These are phyloP conservation scores for Annulohypoxylon bovei DNA, from an alignment of 495 filamentous ascomycete species.

Conservation along the genomic window DNA sequence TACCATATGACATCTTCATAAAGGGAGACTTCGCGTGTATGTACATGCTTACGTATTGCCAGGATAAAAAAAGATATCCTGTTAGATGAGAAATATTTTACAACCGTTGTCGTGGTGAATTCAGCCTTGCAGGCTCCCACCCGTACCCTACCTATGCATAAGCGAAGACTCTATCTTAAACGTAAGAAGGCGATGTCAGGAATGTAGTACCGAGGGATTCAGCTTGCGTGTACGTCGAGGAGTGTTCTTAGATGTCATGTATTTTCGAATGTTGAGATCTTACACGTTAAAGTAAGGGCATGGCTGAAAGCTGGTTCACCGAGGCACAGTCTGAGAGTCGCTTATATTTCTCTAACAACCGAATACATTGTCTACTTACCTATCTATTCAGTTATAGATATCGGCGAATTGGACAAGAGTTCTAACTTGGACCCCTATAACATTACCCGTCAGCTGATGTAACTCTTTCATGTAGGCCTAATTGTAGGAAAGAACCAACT, in stretches of 20 bases:
- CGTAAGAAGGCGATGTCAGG: not conserved
- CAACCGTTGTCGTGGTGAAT: not conserved
- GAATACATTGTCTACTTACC: too few relatives aligned
- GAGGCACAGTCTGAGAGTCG: not conserved
- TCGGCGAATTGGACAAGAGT: not conserved
- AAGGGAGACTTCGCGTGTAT: not conserved
- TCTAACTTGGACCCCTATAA: not conserved
- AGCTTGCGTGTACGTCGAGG: not conserved
- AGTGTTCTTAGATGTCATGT: not conserved
- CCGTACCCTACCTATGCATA: not conserved
- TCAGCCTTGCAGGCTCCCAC: not conserved
- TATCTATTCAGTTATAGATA: not conserved
- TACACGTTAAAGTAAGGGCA: not conserved
- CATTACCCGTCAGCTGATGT: not conserved
- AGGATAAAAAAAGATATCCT: not conserved
- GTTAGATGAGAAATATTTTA: not conserved
- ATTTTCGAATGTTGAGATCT: not conserved
- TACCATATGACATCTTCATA: not conserved
- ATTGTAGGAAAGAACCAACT: not conserved
- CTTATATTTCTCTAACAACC: too few relatives aligned
- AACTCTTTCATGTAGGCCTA: not conserved
- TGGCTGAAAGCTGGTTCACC: not conserved
- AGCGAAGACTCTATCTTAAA: not conserved
- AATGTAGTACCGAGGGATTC: not conserved
- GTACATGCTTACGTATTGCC: not conserved